Evolutionary conservation across 768 basidiomycete species (phyloP).

Genomic region (Gymnopilus junonius): DNA sequence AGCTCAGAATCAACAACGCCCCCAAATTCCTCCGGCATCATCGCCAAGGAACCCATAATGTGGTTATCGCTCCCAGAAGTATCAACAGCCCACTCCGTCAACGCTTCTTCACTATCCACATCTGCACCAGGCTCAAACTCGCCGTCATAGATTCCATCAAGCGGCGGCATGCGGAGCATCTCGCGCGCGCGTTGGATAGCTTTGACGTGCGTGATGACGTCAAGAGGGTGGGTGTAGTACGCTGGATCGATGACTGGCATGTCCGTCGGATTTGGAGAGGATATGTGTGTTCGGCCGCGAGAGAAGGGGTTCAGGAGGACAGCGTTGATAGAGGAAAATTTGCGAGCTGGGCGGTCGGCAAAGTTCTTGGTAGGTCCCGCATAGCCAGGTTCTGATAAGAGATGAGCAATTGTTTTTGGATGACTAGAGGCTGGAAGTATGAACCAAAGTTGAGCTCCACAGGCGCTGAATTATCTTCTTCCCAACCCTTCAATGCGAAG

Average conservation of each 20-base stretch:
- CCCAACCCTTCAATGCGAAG: conserved; percentile 27
- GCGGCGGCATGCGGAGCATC: conserved; percentile 32
- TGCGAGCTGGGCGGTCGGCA: conserved; percentile 25
- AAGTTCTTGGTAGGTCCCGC: conserved; percentile 27
- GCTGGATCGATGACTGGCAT: conserved; percentile 54
- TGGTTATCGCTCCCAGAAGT: conserved; percentile 36
- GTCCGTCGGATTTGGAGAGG: conserved; percentile 42
- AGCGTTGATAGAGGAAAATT: conserved; percentile 36
- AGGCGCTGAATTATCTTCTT: conserved; percentile 25
- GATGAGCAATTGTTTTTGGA: neutral
- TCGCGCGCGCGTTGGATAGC: conserved; percentile 34
- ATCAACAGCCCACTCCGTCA: conserved; percentile 29
- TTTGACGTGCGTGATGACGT: conserved; percentile 34
- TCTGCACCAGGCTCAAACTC: conserved; percentile 36
- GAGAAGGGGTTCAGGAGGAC: conserved; percentile 42
- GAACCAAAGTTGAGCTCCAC: conserved; percentile 36
- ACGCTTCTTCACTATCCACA: conserved; percentile 19
- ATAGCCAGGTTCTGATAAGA: conserved; percentile 34
- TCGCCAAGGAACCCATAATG: conserved; percentile 40
- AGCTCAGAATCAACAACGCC: conserved; percentile 41
- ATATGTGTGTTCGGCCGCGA: conserved; percentile 51
- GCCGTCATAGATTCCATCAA: conserved; percentile 31
- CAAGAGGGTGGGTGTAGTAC: conserved; percentile 40
- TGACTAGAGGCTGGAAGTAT: neutral
- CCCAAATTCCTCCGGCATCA: conserved; percentile 43